Conservation (phyloP, 495 filamentous ascomycete genomes). For the Lasiosphaeria miniovina region DNA sequence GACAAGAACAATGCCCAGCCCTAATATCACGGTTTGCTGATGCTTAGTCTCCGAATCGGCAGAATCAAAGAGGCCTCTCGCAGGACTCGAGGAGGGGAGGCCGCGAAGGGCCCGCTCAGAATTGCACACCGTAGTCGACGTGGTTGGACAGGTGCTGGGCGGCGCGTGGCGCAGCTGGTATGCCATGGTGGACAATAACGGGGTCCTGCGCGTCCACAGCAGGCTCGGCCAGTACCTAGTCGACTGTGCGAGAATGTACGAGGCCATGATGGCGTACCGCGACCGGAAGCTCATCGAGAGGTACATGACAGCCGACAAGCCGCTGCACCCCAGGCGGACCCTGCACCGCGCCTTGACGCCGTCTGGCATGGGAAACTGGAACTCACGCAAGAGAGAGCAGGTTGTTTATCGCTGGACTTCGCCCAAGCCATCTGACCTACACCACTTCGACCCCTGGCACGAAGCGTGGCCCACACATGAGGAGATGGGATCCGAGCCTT, state of each 20-base stretch:
- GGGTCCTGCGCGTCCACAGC: background rate
- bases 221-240: background rate
- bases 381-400: slow-evolving; percentile 59
- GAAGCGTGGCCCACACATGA: background rate
- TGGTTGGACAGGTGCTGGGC: too few species aligned
- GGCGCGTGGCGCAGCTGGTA: background rate
- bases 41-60: too few species aligned
- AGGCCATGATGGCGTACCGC: slow-evolving; percentile 32
- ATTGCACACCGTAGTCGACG: too few species aligned
- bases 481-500: background rate
- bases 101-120: too few species aligned
- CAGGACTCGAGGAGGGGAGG: too few species aligned
- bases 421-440: background rate
- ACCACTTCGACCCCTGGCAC: background rate
- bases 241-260: slow-evolving; percentile 21
- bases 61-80: background rate
- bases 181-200: background rate
- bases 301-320: slow-evolving; percentile 49
- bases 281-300: slow-evolving; percentile 59
- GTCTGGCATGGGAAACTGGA: slow-evolving; percentile 31
- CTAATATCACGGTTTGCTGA: too few species aligned
- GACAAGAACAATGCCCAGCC: too few species aligned
- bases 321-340: slow-evolving; percentile 61
- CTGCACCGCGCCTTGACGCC: slow-evolving; percentile 52
- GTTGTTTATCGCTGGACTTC: slow-evolving; percentile 53